A percentile compares a stretch with the other conserved stretches of the same genome.
phyloP scores from a whole-genome alignment of 2,329 filamentous ascomycete genomes.

The Fusarium paranaense region DNA sequence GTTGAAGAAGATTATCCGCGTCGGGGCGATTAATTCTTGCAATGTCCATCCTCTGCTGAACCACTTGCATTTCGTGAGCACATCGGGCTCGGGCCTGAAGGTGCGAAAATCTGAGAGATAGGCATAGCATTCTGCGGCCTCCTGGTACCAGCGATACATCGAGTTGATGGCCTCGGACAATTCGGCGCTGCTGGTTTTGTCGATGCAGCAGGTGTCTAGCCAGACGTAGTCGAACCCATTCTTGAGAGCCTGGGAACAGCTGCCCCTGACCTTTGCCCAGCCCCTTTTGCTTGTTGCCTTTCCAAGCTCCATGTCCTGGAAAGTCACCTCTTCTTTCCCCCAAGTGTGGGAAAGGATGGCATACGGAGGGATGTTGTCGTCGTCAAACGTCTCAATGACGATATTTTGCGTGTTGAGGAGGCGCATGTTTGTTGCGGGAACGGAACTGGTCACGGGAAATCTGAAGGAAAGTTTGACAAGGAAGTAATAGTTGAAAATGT shows the following conservation, averaged over 20 bases:
- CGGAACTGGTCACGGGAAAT: no score
- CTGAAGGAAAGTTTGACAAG: no score
- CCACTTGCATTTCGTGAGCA: no score
- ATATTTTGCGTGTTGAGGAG: conserved; percentile 30
- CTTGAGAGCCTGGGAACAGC: conserved; percentile 25
- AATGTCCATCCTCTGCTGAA: background rate
- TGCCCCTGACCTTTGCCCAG: conserved; percentile 40
- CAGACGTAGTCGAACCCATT: background rate
- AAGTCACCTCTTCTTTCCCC: conserved; percentile 17
- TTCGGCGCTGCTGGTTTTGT: background rate
- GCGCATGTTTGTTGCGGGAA: conserved; percentile 35
- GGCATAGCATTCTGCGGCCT: no score
- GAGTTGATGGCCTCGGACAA: background rate
- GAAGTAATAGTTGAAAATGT: no score
- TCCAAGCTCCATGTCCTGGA: conserved; percentile 8
- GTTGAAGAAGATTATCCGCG: no score
- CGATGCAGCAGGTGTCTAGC: background rate
- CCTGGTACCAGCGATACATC: background rate
- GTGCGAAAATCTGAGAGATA: no score
- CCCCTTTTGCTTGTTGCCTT: conserved; percentile 24
- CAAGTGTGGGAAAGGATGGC: conserved; percentile 38
- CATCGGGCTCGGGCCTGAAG: no score
- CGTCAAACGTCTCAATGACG: conserved; percentile 25
- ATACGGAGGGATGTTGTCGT: conserved; percentile 21
- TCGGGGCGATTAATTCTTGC: no score